Evolutionary conservation across 441 rosid species (phyloP).

Genomic region (Bruguiera hainesii): DNA sequence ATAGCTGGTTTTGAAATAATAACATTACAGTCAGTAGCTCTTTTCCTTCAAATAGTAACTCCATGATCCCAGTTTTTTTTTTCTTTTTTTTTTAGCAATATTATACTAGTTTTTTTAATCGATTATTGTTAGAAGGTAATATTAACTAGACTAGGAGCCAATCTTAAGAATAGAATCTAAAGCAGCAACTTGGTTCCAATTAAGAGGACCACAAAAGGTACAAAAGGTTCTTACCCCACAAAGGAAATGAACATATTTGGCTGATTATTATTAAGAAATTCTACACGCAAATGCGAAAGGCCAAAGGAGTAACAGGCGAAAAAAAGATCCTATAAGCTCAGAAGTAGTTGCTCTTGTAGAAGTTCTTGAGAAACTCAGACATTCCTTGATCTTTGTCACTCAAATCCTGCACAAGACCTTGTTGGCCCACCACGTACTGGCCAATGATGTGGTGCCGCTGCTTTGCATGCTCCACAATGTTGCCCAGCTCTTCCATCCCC

Average conservation of each 20-base stretch:
- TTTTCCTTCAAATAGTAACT: too few species aligned
- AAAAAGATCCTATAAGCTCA: constrained; percentile 34
- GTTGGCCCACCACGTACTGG: constrained; percentile 66
- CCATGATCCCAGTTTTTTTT: too few species aligned
- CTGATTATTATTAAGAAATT: constrained; percentile 29
- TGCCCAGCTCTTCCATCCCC: constrained; percentile 88
- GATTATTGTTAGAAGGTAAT: too few species aligned
- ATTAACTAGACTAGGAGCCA: too few species aligned
- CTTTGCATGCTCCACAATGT: constrained; percentile 84
- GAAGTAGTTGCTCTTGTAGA: constrained; percentile 82
- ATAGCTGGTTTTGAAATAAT: too few species aligned
- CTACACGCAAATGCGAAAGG: constrained; percentile 10
- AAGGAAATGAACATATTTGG: constrained; percentile 13
- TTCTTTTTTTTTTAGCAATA: too few species aligned
- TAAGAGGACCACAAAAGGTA: constrained; percentile 6
- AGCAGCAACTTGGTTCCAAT: constrained; percentile 10
- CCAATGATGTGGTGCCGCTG: constrained; percentile 98
- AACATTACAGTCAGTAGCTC: too few species aligned
- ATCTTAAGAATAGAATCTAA: neutral
- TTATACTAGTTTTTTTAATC: too few species aligned
- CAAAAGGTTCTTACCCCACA: constrained; percentile 12
- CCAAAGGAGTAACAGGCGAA: constrained; percentile 1
- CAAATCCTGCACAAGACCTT: constrained; percentile 70
- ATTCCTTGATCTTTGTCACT: constrained; percentile 62
- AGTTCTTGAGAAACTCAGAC: constrained; percentile 83